phyloP scores from a whole-genome alignment of 768 basidiomycete species.

The Agrocybe praecox region DNA sequence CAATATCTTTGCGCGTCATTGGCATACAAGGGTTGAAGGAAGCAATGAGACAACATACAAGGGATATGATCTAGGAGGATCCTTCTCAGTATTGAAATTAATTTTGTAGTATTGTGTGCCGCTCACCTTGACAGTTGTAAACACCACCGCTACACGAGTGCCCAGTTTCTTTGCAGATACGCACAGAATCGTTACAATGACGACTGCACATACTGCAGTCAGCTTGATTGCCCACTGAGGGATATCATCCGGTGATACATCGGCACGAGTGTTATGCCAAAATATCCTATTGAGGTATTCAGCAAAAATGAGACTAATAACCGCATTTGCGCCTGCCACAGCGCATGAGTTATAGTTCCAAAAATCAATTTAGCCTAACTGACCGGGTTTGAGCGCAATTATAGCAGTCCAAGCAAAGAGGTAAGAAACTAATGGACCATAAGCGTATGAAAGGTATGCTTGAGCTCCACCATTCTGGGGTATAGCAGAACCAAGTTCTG shows the following conservation, averaged over 20 bases:
- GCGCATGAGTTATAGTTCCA: not conserved
- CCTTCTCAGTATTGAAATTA: not conserved
- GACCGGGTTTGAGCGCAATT: slow-evolving; percentile 83
- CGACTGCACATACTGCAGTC: slow-evolving; percentile 74
- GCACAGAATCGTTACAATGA: slow-evolving; percentile 76
- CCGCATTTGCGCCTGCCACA: slow-evolving; percentile 74
- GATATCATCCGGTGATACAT: slow-evolving; percentile 75
- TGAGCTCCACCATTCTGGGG: slow-evolving; percentile 76
- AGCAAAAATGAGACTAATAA: slow-evolving; percentile 86
- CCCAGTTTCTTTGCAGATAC: slow-evolving; percentile 78
- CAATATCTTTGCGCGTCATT: slow-evolving; percentile 46
- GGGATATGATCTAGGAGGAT: slow-evolving; percentile 53
- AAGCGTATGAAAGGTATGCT: slow-evolving; percentile 88
- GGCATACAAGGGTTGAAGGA: not conserved
- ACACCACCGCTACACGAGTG: slow-evolving; percentile 80
- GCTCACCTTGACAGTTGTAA: slow-evolving; percentile 82
- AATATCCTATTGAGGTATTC: slow-evolving; percentile 93
- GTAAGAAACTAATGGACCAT: slow-evolving; percentile 85
- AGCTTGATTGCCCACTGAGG: slow-evolving; percentile 93
- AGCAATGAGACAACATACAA: slow-evolving; percentile 46
- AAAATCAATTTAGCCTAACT: slow-evolving; percentile 11
- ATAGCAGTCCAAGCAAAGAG: slow-evolving; percentile 96
- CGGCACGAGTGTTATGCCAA: slow-evolving; percentile 71
- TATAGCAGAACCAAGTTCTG: slow-evolving; percentile 89
- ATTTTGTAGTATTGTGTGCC: not conserved